Evolutionary conservation across 164 flowering plant genomes (phyloP).

Genomic region (Akebia trifoliata): DNA sequence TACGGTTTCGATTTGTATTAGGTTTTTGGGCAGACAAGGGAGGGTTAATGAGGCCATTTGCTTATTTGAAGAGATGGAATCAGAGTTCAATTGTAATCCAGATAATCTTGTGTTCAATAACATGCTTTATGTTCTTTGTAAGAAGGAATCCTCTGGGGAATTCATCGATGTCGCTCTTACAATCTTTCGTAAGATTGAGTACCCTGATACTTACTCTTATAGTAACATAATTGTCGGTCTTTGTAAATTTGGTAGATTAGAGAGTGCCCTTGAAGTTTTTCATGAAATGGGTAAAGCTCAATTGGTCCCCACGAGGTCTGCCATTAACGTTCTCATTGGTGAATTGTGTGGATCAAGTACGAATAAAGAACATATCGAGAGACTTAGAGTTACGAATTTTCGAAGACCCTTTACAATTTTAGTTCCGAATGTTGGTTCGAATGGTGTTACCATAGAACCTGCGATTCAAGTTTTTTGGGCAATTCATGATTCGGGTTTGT

Average conservation of each 20-base stretch:
- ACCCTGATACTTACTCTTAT: constrained; percentile 39
- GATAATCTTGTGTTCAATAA: constrained; percentile 41
- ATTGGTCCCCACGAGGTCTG: constrained; percentile 39
- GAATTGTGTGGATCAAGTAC: constrained; percentile 29
- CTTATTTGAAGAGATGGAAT: constrained; percentile 41
- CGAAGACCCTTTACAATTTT: constrained; percentile 31
- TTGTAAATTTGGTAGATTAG: constrained; percentile 38
- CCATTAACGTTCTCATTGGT: constrained; percentile 34
- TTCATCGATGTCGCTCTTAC: constrained; percentile 33
- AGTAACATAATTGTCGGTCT: constrained; percentile 43
- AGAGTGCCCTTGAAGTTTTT: constrained; percentile 34
- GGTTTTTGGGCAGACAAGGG: constrained; percentile 47
- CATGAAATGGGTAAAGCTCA: constrained; percentile 29
- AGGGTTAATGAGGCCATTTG: constrained; percentile 38
- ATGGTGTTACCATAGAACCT: constrained; percentile 22
- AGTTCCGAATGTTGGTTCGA: constrained; percentile 27
- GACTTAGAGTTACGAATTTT: constrained; percentile 23
- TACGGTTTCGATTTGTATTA: constrained; percentile 32
- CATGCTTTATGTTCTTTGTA: constrained; percentile 42
- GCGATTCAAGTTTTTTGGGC: constrained; percentile 32
- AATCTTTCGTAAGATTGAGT: constrained; percentile 33
- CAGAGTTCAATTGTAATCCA: constrained; percentile 29
- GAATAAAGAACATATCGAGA: constrained; percentile 24
- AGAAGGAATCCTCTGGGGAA: constrained; percentile 30
- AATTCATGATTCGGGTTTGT: constrained; percentile 23